Percentiles rank a stretch among this genome's conserved stretches.
Conservation (phyloP, 208 protist species). For the Wallacemonas sp. region DNA sequence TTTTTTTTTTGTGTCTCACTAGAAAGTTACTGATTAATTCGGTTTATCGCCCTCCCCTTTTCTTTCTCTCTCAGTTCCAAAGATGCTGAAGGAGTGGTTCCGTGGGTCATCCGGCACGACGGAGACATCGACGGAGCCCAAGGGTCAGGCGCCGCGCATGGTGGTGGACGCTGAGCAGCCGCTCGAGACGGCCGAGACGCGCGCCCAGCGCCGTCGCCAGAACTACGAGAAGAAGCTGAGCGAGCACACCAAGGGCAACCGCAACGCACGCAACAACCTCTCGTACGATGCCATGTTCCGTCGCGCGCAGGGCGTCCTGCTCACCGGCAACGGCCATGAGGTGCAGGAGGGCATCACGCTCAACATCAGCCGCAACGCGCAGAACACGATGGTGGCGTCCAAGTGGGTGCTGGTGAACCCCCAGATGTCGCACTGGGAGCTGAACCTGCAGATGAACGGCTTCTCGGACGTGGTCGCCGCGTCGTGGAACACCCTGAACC, state of each 20-base stretch:
- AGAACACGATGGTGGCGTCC: constrained; percentile 85
- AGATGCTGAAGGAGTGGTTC: constrained; percentile 88
- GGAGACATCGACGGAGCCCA: constrained; percentile 43
- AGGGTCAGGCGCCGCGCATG: constrained; percentile 48
- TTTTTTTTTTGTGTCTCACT: neutral
- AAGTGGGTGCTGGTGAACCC: constrained; percentile 83
- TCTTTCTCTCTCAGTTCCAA: constrained; percentile 20
- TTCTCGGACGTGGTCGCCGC: constrained; percentile 83
- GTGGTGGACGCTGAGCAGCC: constrained; percentile 80
- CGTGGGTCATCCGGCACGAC: constrained; percentile 41
- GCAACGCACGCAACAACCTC: constrained; percentile 35
- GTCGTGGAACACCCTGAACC: constrained; percentile 85
- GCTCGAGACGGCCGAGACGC: constrained; percentile 54
- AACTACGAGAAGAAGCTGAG: constrained; percentile 77
- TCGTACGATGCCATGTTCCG: constrained; percentile 84
- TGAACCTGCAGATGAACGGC: constrained; percentile 89
- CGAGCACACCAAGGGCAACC: constrained; percentile 63
- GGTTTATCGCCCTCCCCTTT: neutral
- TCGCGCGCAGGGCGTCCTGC: constrained; percentile 54
- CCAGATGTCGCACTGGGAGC: constrained; percentile 86
- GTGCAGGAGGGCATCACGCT: constrained; percentile 74
- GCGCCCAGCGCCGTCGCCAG: constrained; percentile 37
- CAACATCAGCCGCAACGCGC: constrained; percentile 68
- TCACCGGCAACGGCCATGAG: constrained; percentile 72
- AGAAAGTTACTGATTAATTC: neutral